Evolutionary conservation across 1,284 basidiomycete genomes (phyloP), one percentile per base, ranked within the genome.

Genomic region (Cutaneotrichosporon spelunceum): DNA sequence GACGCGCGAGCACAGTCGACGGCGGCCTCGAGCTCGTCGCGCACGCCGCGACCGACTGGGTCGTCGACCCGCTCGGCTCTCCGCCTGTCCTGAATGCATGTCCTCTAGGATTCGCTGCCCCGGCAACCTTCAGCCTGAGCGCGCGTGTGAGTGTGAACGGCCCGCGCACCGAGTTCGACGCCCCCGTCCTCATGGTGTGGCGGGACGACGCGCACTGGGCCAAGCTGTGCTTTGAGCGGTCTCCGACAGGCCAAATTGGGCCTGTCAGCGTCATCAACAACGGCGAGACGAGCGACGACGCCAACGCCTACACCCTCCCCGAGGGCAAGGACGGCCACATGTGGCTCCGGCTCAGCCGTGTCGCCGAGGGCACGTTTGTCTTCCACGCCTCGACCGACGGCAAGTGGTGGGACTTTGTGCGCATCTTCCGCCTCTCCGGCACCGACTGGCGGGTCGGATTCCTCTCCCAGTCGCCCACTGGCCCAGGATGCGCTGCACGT

Each of bases 171-270:
- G 24, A 29, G 2, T 56, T 56, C 29, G 55, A 56, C 30, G 55
- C 42, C 21, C 55, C 55, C 11, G 44, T 47, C 8, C 55, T 56
- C 55, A 47, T 56, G 42, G 30, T 56, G n/a, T 56, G 55, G 55
- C 42, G 39, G n/a, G 55, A 56, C n/a, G 55, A 56, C 27, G 26
- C 2, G 21, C 55, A 56, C 45, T 56, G 44, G 42, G 55, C 55
- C 27, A 56, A 56, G 19, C 42, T 47, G n/a, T 56, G 55, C 7
- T 56, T 56, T 21, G 55, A 56, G 30, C 42, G 30, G 7, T 21
- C 44, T 3, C 55, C 55, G 27, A 47, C 42, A 2, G 55, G 55
- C 21, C 13, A 21, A 3, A 29, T 56, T 8, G 55, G 55, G 0
- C 44, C 44, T 9, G 55, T 56, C 1, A 47, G 19, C 24, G 55